phyloP scores from a whole-genome alignment of 1,139 yeast genomes.

The Hansenula sp. region DNA sequence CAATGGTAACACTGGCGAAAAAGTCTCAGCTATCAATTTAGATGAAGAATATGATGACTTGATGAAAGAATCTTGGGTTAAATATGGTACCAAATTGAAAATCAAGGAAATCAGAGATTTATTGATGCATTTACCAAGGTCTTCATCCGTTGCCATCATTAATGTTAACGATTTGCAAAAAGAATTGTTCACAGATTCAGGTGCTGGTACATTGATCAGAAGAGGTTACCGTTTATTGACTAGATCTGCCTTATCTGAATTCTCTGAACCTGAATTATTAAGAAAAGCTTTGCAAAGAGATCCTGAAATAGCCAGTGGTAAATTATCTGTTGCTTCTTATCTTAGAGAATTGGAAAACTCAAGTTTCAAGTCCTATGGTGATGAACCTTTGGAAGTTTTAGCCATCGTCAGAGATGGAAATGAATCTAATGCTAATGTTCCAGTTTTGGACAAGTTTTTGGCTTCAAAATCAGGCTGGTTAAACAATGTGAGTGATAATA shows the following conservation, averaged over 20 bases:
- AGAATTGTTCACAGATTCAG: constrained; percentile 96
- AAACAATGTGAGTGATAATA: constrained; percentile 93
- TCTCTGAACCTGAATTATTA: constrained; percentile 72
- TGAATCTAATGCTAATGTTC: constrained; percentile 37
- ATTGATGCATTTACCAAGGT: constrained; percentile 89
- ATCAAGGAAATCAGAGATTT: constrained; percentile 94
- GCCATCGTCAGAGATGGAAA: constrained; percentile 66
- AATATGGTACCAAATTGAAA: constrained; percentile 95
- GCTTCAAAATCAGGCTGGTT: constrained; percentile 94
- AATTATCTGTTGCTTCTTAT: constrained; percentile 77
- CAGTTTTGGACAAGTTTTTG: constrained; percentile 83
- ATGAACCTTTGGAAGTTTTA: constrained; percentile 91
- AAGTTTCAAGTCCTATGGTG: constrained; percentile 81
- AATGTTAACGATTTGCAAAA: constrained; percentile 93
- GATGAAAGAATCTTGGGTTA: constrained; percentile 95
- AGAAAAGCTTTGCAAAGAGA: constrained; percentile 77
- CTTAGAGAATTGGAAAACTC: constrained; percentile 63
- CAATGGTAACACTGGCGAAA: constrained; percentile 89
- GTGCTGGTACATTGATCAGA: constrained; percentile 98
- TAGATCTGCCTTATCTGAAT: constrained; percentile 65
- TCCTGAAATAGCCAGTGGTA: constrained; percentile 67
- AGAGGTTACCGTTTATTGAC: constrained; percentile 89
- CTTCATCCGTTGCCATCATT: constrained; percentile 96
- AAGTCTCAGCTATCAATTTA: constrained; percentile 82
- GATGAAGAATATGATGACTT: constrained; percentile 94